Conservation (phyloP, 768 basidiomycete species). For the Punctularia strigosozonata region DNA sequence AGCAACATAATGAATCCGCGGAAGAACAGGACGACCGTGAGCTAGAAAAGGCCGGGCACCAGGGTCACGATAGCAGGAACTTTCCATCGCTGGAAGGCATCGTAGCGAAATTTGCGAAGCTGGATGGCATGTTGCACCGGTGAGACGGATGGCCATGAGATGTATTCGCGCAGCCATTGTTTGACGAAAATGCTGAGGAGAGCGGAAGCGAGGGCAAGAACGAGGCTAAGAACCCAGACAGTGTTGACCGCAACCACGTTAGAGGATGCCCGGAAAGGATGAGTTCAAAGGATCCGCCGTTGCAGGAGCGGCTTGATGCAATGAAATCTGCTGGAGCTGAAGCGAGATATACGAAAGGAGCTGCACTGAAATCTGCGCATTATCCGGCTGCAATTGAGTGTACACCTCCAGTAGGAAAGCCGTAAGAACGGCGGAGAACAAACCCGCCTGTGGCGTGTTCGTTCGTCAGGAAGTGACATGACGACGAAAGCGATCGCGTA, state of each 20-base stretch:
- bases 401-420: neutral
- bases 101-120: neutral
- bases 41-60: slow-evolving; percentile 3
- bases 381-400: neutral
- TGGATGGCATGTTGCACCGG: neutral
- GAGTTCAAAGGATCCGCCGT: no score
- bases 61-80: slow-evolving; percentile 1
- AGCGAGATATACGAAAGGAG: no score
- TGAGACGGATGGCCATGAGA: neutral
- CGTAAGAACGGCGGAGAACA: neutral
- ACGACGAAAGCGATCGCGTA: no score
- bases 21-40: slow-evolving; percentile 5
- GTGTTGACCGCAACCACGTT: neutral
- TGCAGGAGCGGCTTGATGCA: no score
- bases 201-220: neutral
- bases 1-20: neutral
- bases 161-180: neutral
- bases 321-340: no score
- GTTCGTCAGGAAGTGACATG: no score
- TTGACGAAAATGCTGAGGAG: neutral
- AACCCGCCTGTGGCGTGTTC: neutral
- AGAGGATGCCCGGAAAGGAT: no score
- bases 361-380: no score
- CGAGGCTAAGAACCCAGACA: neutral
- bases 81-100: neutral